These are phyloP conservation scores for Porphyra umbilicalis DNA, from an alignment of 31 red algal genomes.

Conservation along the genomic window DNA sequence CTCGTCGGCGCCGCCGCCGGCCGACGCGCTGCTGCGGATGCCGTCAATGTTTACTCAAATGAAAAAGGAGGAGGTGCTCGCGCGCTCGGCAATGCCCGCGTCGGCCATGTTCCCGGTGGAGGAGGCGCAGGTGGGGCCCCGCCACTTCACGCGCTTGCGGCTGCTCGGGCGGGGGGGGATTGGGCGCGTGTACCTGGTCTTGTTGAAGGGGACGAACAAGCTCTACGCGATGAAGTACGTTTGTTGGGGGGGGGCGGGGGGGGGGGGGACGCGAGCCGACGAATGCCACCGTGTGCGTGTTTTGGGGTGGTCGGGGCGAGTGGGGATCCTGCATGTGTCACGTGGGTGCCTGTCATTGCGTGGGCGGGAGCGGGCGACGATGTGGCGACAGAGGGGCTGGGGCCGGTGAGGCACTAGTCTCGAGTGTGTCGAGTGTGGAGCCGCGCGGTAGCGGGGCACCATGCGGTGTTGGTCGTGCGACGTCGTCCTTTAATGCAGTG, in stretches of 20 bases:
- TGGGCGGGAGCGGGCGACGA: no score
- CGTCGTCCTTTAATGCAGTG: no score
- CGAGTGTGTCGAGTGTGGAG: no score
- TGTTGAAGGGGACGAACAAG: slow-evolving; percentile 70
- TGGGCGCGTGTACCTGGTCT: slow-evolving; percentile 79
- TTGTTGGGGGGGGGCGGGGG: background rate
- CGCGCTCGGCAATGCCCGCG: slow-evolving; percentile 28
- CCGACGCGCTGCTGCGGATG: background rate
- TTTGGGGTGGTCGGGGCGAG: background rate
- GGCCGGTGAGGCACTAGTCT: no score
- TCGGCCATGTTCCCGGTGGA: slow-evolving; percentile 47
- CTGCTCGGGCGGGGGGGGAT: slow-evolving; percentile 82
- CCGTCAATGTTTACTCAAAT: background rate
- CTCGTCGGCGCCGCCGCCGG: background rate
- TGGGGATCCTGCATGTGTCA: background rate
- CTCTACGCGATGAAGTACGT: slow-evolving; percentile 86
- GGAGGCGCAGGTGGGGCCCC: slow-evolving; percentile 60
- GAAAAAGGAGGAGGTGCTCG: slow-evolving; percentile 21
- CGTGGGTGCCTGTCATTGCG: background rate
- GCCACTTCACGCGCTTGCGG: slow-evolving; percentile 73
- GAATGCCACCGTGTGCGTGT: background rate
- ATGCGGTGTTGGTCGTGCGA: no score
- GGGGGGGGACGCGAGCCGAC: no score
- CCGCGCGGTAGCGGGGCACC: no score
- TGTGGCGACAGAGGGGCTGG: no score